Evolutionary conservation across 352 stramenopile species (phyloP), one percentile per base, ranked within the genome.

Genomic region (Phytophthora boehmeriae): DNA sequence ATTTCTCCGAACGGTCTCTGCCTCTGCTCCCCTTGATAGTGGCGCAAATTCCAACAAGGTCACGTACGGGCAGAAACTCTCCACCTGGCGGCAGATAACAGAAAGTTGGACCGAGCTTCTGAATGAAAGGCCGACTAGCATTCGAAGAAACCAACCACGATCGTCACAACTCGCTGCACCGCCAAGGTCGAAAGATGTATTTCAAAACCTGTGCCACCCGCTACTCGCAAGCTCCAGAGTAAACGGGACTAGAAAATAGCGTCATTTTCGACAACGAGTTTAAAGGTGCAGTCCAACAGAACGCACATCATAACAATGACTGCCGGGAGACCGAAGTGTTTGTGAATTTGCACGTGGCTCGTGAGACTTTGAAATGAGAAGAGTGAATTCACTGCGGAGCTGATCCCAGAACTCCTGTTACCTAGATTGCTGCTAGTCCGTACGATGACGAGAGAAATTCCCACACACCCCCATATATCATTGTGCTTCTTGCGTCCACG

Each of bases 71-170:
- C 66, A 67, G 11, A 60, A 59, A 41, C 60, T 70, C 28, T 70
- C 60, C 1, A 74, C 54, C 20, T 59, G 54, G 14, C 66, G 43
- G 11, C 53, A 51, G 17, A 74, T 70, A 30, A 70, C 70, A 9
- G 70, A 46, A 23, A 70, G 50, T 51, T 70, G 59, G 17, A 60
- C 60, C 0, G 59, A 44, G 22, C 53, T 53, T 45, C 49, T 45
- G 28, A 41, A 55, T 0, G 36, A 42, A n/a, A 74, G 45, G 9
- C 70, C 59, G 11, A 73, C 38, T 11, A 67, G 9, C 8, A 73
- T 22, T 0, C 64, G 48, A 41, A 38, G 47, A 23, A 63, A 66
- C 59, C 65, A 73, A 1, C 65, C 54, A 73, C 44, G 16, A 73
- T 63, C 1, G 65, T 73, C 19, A 70, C 27, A 6, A 56, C 66